Base-by-base conservation (phyloP, 441 rosid genomes). In the Euphorbia corollata region DNA sequence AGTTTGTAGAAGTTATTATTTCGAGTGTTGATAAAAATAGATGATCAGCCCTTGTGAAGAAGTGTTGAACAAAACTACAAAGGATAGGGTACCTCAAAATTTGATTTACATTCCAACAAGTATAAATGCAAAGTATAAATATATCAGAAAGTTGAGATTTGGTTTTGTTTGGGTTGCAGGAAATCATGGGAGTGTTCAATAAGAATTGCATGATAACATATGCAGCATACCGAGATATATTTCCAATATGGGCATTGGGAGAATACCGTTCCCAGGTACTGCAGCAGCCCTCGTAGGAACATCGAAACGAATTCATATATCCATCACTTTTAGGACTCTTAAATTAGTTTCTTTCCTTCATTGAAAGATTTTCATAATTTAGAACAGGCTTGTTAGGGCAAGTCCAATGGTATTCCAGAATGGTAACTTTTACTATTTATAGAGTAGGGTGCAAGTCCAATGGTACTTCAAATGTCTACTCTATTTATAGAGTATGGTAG, bases 181-280 rank as follows among this genome's bases (percentile, higher is more conserved):
- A 78, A 77, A 78, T 77, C 30, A 83, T 78, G 82, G 86, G 86
- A 67, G 84, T 83, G 16, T 83, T 83, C 70, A 78, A 78, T 58
- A 77, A 12, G 78, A 78, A 83, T 65, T 80, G 84, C 58, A 77
- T 77, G 86, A 80, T 78, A 65, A 73, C 80, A 7, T 83, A 78
- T 30, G 71, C 83, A 0, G 86, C 81, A 0, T 83, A 80, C 32
- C 55, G 80, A 65, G 64, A 66, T 59, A 76, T 80, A 22, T 82
- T 80, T 65, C 86, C 79, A 6, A 78, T 80, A 16, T 80, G 83
- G 86, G 84, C 86, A 32, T 58, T 82, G 68, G 86, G 84, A 64
- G 84, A 82, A 58, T 82, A 80, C 66, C 74, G 79, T 5, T 67
- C 71, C 57, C 80, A 76, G 16, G 75, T 82, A 15, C 66, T 82